Conservation (phyloP, 225 moss, liverwort and hornwort species). For the Pseudisothecium myosuroides region DNA sequence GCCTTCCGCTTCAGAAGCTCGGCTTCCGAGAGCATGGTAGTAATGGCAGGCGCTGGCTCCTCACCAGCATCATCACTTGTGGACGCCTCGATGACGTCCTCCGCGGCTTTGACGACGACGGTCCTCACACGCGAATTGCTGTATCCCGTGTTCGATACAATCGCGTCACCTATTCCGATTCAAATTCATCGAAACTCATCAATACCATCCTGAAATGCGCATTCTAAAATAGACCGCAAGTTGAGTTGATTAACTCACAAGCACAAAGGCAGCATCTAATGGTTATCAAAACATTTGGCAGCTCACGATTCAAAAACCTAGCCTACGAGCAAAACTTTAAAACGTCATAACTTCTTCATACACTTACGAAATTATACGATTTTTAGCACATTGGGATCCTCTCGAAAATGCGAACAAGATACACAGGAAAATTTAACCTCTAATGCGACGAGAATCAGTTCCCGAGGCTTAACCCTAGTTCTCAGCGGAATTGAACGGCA, state of each 20-base stretch:
- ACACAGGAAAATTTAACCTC: too few species aligned
- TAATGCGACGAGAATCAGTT: neutral
- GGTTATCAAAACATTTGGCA: neutral
- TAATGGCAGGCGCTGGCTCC: constrained; percentile 29
- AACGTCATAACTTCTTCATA: neutral
- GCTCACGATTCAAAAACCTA: neutral
- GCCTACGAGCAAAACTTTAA: neutral
- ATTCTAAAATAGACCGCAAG: neutral
- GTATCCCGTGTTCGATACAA: neutral
- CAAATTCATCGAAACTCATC: neutral
- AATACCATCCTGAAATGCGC: neutral
- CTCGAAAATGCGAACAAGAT: neutral
- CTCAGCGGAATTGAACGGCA: neutral
- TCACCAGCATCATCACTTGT: constrained; percentile 6
- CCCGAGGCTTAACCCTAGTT: neutral
- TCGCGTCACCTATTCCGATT: neutral
- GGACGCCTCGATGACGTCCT: constrained; percentile 18
- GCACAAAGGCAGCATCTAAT: neutral
- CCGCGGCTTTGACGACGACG: constrained; percentile 18
- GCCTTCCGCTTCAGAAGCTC: constrained; percentile 63
- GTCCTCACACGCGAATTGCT: constrained; percentile 3
- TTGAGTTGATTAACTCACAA: neutral
- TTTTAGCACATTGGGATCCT: neutral
- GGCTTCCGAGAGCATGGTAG: constrained; percentile 46
- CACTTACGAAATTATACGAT: too few species aligned